phyloP scores from a whole-genome alignment of 192 early-diverging fungal species.

The Entrophospora sp. region DNA sequence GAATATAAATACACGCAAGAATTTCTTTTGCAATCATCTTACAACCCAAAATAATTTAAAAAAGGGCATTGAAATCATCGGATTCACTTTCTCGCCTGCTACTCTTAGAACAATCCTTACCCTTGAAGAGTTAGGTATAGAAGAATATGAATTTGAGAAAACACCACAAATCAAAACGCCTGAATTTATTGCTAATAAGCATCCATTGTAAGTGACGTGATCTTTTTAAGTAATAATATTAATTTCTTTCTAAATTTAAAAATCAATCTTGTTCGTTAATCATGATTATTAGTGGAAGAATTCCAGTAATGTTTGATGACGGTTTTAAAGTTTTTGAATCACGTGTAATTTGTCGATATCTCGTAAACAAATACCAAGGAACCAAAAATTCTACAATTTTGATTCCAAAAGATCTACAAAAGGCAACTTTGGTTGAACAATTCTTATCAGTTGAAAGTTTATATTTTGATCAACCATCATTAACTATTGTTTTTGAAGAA shows the following conservation, averaged over 20 bases:
- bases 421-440: constrained; percentile 27
- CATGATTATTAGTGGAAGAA: constrained; percentile 17
- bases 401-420: constrained; percentile 22
- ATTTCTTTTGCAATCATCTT: too few relatives aligned
- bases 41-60: too few relatives aligned
- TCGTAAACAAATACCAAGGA: constrained; percentile 23
- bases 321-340: too few relatives aligned
- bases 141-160: too few relatives aligned
- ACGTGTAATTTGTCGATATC: constrained; percentile 31
- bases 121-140: too few relatives aligned
- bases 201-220: constrained; percentile 30
- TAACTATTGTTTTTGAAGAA: background rate
- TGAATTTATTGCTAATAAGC: constrained; percentile 22
- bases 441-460: constrained; percentile 22
- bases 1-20: too few relatives aligned
- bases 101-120: too few relatives aligned
- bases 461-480: background rate
- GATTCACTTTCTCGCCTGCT: too few relatives aligned
- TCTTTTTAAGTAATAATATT: background rate
- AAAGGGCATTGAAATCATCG: too few relatives aligned
- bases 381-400: constrained; percentile 20
- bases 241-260: background rate
- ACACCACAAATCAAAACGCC: constrained; percentile 30
- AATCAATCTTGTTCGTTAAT: too few relatives aligned
- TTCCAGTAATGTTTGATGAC: constrained; percentile 34